Evolutionary conservation across 2,329 filamentous ascomycete genomes (phyloP), one percentile per base, ranked within the genome.

Genomic region (Xylaria sp.): DNA sequence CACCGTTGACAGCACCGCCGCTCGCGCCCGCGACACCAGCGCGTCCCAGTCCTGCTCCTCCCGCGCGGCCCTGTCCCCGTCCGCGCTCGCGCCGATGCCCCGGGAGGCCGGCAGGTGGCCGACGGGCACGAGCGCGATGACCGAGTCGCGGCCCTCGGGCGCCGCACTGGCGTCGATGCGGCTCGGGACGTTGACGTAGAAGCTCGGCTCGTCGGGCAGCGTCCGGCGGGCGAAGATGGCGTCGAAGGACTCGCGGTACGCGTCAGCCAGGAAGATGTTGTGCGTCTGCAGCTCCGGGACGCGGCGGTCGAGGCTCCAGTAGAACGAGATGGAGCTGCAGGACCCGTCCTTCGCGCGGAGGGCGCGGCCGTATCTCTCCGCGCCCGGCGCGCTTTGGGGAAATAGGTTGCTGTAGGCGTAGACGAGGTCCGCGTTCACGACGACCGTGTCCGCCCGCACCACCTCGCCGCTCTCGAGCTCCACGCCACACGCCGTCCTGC

Each of bases 121-220:
- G 1, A 90, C 87, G 0, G 90, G 90, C 0, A 92, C 88, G 5
- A 92, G 81, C 1, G 90, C 87, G 13, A 91, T 87, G 47, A 92
- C 75, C 1, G 84, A 80, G 70, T 93, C 90, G 67, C 83, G 84
- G 1, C 83, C 86, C 2, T 80, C 73, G 0, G 90, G 90, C 0
- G 90, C 89, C 1, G 90, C 90, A 0, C 82, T 82, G 0, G 85
- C 78, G 66, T 92, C 90, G 7, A 91, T 82, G 11, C 89, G 83
- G 47, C 84, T 89, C 0, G 90, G 90, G 0, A 92, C 89, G 71
- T 92, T 91, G 75, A 92, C 84, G 75, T 92, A 92, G 78, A 92
- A 93, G 58, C 85, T 89, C 0, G 90, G 90, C 60, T 91, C 81
- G 1, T 81, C 74, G 1, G 90, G 90, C 8, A 92, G 85, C 2